Conservation (phyloP, 352 stramenopile species). For the Globisporangium lucens region DNA sequence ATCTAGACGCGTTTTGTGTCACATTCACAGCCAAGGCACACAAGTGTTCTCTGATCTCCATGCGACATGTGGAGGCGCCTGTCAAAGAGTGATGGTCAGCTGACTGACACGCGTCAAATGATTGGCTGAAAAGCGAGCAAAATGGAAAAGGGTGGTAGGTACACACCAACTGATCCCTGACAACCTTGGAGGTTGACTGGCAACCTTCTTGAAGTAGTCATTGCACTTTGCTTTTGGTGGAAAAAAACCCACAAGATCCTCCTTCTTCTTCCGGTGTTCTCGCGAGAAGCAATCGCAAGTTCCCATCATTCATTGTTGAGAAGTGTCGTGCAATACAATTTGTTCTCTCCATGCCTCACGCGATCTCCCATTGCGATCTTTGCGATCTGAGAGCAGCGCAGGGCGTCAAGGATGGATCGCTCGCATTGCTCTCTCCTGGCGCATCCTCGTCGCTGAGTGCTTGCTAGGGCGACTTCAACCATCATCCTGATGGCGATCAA, state of each 20-base stretch:
- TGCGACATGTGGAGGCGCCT: not conserved
- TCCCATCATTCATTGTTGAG: not conserved
- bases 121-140: slow-evolving; percentile 3
- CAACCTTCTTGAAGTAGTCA: too few relatives aligned
- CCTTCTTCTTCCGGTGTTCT: not conserved
- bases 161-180: too few relatives aligned
- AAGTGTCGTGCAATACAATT: not conserved
- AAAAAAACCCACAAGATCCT: not conserved
- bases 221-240: not conserved
- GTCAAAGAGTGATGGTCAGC: slow-evolving; percentile 13
- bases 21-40: not conserved
- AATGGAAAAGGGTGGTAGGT: too few relatives aligned
- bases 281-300: not conserved
- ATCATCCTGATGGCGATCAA: too few relatives aligned
- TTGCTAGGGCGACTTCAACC: too few relatives aligned
- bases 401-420: not conserved
- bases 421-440: too few relatives aligned
- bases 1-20: not conserved
- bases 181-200: too few relatives aligned
- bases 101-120: not conserved
- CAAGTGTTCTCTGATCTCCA: not conserved
- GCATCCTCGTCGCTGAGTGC: too few relatives aligned
- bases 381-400: not conserved
- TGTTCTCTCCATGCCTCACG: not conserved
- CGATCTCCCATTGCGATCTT: not conserved